These are phyloP conservation scores for Candida tammaniensis DNA, from an alignment of 805 yeast genomes.

Conservation along the genomic window DNA sequence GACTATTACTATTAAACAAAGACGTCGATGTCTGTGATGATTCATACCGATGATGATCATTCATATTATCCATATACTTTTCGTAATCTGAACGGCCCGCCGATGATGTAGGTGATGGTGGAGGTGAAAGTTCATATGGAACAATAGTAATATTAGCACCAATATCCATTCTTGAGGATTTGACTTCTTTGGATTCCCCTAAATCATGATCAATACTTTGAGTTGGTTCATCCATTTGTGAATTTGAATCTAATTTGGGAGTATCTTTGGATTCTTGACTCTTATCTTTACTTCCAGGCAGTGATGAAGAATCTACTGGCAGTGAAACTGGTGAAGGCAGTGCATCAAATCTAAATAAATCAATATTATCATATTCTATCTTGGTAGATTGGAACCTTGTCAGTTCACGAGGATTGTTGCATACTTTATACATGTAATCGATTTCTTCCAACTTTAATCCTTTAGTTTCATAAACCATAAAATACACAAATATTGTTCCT, in stretches of 20 bases:
- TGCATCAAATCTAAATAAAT: slow-evolving; percentile 4
- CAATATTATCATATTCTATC: slow-evolving; percentile 23
- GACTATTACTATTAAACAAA: too few species aligned
- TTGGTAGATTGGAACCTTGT: slow-evolving; percentile 40
- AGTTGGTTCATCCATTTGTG: too few species aligned
- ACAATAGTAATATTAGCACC: slow-evolving; percentile 6
- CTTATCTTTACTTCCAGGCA: too few species aligned
- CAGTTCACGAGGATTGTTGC: slow-evolving; percentile 55
- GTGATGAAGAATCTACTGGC: too few species aligned
- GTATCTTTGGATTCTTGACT: too few species aligned
- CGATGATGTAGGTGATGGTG: slow-evolving; percentile 2
- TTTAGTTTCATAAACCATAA: slow-evolving; percentile 73
- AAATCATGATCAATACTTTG: too few species aligned
- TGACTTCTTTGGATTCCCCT: too few species aligned
- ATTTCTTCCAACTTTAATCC: slow-evolving; percentile 80
- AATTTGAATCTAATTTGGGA: too few species aligned
- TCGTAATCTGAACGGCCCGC: slow-evolving; percentile 16
- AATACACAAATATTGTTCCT: slow-evolving; percentile 61
- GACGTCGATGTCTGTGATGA: slow-evolving; percentile 1
- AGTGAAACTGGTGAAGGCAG: too few species aligned
- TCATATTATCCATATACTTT: slow-evolving; percentile 17
- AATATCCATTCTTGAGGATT: not conserved
- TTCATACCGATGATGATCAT: not conserved
- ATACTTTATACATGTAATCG: slow-evolving; percentile 66
- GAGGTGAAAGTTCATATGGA: slow-evolving; percentile 4